Conservation (phyloP, 2,329 filamentous ascomycete species). For the Penicillium oxalicum region DNA sequence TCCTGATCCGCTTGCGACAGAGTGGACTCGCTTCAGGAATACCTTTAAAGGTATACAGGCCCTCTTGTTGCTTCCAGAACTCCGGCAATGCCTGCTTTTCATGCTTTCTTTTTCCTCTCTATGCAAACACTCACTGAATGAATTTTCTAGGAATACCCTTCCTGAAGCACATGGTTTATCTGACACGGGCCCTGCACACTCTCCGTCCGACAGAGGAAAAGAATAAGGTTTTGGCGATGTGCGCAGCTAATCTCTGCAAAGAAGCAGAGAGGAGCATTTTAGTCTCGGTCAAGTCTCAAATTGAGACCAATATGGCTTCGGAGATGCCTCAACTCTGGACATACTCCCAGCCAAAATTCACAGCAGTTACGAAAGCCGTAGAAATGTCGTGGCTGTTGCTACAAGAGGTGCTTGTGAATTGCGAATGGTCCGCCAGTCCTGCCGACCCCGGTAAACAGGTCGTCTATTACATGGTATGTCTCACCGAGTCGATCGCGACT, state of each 20-base stretch:
- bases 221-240: slow-evolving; percentile 16
- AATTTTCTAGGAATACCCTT: slow-evolving; percentile 24
- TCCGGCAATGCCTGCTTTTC: too few species aligned
- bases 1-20: background rate
- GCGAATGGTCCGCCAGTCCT: slow-evolving; percentile 13
- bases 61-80: too few species aligned
- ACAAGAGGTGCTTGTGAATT: slow-evolving; percentile 24
- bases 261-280: slow-evolving; percentile 21
- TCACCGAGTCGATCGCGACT: slow-evolving; percentile 29
- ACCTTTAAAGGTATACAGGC: background rate
- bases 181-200: slow-evolving; percentile 29
- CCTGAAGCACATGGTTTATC: slow-evolving; percentile 29
- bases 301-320: background rate
- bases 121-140: background rate
- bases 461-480: slow-evolving; percentile 29
- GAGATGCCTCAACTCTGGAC: background rate
- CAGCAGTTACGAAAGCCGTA: slow-evolving; percentile 17
- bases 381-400: slow-evolving; percentile 23
- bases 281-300: slow-evolving; percentile 8
- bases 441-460: slow-evolving; percentile 18
- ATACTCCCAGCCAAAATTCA: slow-evolving; percentile 13
- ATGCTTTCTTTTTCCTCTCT: too few species aligned
- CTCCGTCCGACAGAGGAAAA: slow-evolving; percentile 16
- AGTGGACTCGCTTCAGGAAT: background rate
- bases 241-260: slow-evolving; percentile 26